A percentile compares a stretch with the other conserved stretches of the same genome.
These are phyloP conservation scores for Clonostachys solani DNA, from an alignment of 2,329 filamentous ascomycete species.

Conservation along the genomic window DNA sequence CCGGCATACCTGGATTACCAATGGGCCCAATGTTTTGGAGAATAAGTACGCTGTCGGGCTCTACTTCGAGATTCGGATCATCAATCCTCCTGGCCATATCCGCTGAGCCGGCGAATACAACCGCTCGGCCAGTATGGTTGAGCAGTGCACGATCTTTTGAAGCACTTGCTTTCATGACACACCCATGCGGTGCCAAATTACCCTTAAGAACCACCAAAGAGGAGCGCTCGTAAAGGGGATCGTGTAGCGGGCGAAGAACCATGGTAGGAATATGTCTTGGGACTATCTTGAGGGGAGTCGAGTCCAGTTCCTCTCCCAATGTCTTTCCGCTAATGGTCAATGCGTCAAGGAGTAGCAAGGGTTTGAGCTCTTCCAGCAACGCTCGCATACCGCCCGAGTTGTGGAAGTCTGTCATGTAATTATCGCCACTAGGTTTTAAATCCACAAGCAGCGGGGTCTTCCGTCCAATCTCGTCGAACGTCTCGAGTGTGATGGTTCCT, in stretches of 20 bases:
- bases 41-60: constrained; percentile 60
- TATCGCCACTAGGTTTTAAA: constrained; percentile 80
- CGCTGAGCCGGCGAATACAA: constrained; percentile 71
- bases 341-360: constrained; percentile 72
- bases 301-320: constrained; percentile 72
- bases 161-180: constrained; percentile 88
- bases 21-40: constrained; percentile 87
- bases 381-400: constrained; percentile 82
- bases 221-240: constrained; percentile 67
- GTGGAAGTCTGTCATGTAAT: constrained; percentile 88
- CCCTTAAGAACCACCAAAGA: constrained; percentile 79
- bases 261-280: constrained; percentile 20
- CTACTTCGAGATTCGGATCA: constrained; percentile 57
- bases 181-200: constrained; percentile 78
- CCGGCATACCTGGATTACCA: constrained; percentile 89
- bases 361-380: constrained; percentile 73
- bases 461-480: constrained; percentile 73
- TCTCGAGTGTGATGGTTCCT: constrained; percentile 63
- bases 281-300: constrained; percentile 55
- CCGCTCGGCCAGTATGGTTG: constrained; percentile 37
- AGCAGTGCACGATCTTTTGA: constrained; percentile 64
- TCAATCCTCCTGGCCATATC: constrained; percentile 66
- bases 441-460: constrained; percentile 79
- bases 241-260: constrained; percentile 61
- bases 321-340: constrained; percentile 83